Base-by-base conservation (phyloP, 495 filamentous ascomycete species). In the Saxispiralis lemnorum region DNA sequence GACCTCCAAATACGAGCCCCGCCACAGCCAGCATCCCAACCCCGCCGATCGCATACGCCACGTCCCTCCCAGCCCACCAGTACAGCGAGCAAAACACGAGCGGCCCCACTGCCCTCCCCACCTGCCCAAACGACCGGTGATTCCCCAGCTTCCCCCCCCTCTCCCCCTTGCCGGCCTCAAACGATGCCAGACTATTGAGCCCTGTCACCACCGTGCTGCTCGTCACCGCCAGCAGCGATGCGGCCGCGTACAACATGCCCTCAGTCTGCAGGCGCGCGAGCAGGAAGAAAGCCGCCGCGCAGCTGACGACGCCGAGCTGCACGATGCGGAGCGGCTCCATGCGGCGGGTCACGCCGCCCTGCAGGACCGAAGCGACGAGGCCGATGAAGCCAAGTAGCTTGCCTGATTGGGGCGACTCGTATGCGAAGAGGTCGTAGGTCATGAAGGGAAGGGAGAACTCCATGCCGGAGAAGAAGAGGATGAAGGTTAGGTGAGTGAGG, bases 371-470 rank as follows among this genome's bases (percentile, higher is more conserved):
- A 11, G 89, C 87, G n/a, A 96, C 69, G 6, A 99, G 70, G 9
- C 89, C 89, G 57, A 99, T 82, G 59, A 83, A 83, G 4, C 87
- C 92, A 0, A 99, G 75, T 2, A 99, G 74, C n/a, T 75, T 73
- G 6, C 89, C 89, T 48, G 84, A 88, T 13, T 81, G 68, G 2
- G 71, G 68, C 5, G 84, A 78, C n/a, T 73, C 72, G 55, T 81
- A 83, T 4, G 68, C 70, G 59, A 94, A 95, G 31, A 96, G 70
- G 44, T 94, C 87, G 51, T 86, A 89, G 0, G 92, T 96, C 71
- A 96, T 82, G 63, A 99, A 99, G 0, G 89, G 85, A 0, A 99
- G 76, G 1, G 77, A 82, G 58, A 94, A 96, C 53, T 99, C 89
- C 77, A 99, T 80, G 40, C 89, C 89, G 17, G 83, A 89, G 62